Conservation (phyloP, 2,329 filamentous ascomycete species). For the Rasamsonia emersonii region DNA sequence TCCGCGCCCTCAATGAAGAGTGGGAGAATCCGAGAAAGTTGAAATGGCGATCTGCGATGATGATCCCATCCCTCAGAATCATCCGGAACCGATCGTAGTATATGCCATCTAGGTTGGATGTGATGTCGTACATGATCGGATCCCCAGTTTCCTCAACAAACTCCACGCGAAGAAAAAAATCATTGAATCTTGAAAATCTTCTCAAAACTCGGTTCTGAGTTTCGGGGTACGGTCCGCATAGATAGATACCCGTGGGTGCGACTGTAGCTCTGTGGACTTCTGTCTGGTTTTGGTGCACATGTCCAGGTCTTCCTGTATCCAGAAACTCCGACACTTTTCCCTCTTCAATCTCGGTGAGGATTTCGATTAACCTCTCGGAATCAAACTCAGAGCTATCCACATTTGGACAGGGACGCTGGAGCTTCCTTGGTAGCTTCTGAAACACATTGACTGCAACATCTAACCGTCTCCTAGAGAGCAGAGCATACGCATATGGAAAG, state of each 20-base stretch:
- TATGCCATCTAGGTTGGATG: slow-evolving; percentile 12
- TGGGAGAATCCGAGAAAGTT: slow-evolving; percentile 70
- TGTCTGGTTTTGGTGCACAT: slow-evolving; percentile 29
- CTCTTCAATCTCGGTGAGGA: slow-evolving; percentile 36
- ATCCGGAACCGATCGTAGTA: slow-evolving; percentile 46
- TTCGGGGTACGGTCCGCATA: slow-evolving; percentile 50
- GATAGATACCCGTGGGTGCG: slow-evolving; percentile 49
- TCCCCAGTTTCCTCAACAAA: slow-evolving; percentile 20
- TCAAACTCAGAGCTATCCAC: slow-evolving; percentile 37
- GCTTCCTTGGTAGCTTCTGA: slow-evolving; percentile 42
- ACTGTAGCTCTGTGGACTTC: slow-evolving; percentile 49
- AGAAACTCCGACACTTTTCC: slow-evolving; percentile 6
- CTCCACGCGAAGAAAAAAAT: slow-evolving; percentile 17
- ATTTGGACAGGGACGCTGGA: slow-evolving; percentile 49
- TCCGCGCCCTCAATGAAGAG: slow-evolving; percentile 64
- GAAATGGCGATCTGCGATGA: slow-evolving; percentile 55
- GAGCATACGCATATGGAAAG: slow-evolving; percentile 34
- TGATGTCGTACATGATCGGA: slow-evolving; percentile 13
- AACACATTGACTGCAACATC: slow-evolving; percentile 47
- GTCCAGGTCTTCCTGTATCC: slow-evolving; percentile 5
- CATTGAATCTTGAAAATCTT: slow-evolving; percentile 16
- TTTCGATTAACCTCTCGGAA: slow-evolving; percentile 31
- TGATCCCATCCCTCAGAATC: slow-evolving; percentile 52
- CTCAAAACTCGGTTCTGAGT: slow-evolving; percentile 22
- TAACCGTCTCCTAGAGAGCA: slow-evolving; percentile 19